Base-by-base conservation (phyloP, 2,329 filamentous ascomycete genomes). In the Colletotrichum siamense region DNA sequence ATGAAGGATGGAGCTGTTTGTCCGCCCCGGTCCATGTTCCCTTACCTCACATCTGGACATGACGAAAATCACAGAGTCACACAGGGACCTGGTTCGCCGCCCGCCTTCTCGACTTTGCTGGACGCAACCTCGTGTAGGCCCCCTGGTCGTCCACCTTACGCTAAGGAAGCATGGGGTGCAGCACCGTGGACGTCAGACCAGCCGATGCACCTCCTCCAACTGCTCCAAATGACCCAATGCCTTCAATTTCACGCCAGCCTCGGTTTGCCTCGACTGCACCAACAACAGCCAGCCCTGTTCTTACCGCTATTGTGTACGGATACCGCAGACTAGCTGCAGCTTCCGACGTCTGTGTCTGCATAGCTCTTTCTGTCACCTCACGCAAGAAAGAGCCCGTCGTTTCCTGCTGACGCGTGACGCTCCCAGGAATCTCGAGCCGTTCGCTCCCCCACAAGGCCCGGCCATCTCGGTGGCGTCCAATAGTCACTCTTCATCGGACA, bases 121-220 rank as follows among this genome's bases (percentile, higher is more conserved):
- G 52, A n/a, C 55, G 66, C 52, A 75, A 77, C 75, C 71, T 77
- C 75, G 75, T 77, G 75, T 77, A 62, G 64, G 36, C 18, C 49
- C 71, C 65, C 71, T 30, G 52, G 71, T 66, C 71, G 22, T 34
- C 61, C 62, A 49, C 10, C 52, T 63, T 34, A 66, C 52, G 75
- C 66, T 34, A 68, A 71, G 36, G 28, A 34, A 65, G 57, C 71
- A 77, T 65, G 73, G 73, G 64, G 70, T 75, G 49, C 70, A 65
- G 64, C 52, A 75, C 49, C 34, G 39, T 36, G 66, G 67, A 65
- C 44, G 72, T 65, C 68, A 75, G 65, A 44, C 55, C 39, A 57
- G 63, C 69, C 64, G 69, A 61, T 36, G 32, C 36, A 39, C 32
- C 55, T 28, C 18, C 39, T 44, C 67, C 67, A 59, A 39, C 15